Percentiles rank a stretch among this genome's conserved stretches.
phyloP scores from a whole-genome alignment of 306 rosid genomes.

The Prunus mongolica region DNA sequence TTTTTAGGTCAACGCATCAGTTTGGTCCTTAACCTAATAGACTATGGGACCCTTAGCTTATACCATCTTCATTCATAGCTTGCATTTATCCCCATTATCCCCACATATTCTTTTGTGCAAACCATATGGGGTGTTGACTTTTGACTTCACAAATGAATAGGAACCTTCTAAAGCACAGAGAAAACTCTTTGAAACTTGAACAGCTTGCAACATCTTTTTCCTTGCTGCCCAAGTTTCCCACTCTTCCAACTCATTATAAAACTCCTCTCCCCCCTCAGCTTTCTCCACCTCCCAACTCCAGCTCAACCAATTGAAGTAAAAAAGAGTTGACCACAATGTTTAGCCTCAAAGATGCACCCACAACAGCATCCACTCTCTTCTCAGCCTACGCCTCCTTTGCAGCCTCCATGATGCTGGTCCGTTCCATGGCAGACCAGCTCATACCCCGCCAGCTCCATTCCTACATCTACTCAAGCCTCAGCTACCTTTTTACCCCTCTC shows the following conservation, averaged over 20 bases:
- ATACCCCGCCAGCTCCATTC: slow-evolving; percentile 23
- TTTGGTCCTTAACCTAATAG: too few relatives aligned
- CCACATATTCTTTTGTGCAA: too few relatives aligned
- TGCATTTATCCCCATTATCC: background rate
- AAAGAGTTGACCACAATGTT: background rate
- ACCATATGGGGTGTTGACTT: background rate
- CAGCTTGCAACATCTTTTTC: background rate
- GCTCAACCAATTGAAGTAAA: background rate
- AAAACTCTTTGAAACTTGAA: background rate
- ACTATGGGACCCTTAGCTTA: too few relatives aligned
- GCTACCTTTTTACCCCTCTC: slow-evolving; percentile 27
- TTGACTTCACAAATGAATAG: too few relatives aligned
- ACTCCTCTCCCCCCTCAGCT: background rate
- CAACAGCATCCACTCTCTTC: slow-evolving; percentile 31
- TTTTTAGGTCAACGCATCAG: too few relatives aligned
- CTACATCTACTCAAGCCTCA: slow-evolving; percentile 16
- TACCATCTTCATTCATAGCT: too few relatives aligned
- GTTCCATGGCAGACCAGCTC: slow-evolving; percentile 30
- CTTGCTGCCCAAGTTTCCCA: background rate
- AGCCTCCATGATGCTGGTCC: slow-evolving; percentile 30
- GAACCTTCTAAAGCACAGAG: too few relatives aligned
- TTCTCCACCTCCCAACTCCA: background rate
- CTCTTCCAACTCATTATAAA: background rate
- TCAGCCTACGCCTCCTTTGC: slow-evolving; percentile 41
- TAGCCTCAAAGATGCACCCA: slow-evolving; percentile 3